Evolutionary conservation across 139 green algal species (phyloP).

Genomic region (Deuterostichococcus epilithicus): DNA sequence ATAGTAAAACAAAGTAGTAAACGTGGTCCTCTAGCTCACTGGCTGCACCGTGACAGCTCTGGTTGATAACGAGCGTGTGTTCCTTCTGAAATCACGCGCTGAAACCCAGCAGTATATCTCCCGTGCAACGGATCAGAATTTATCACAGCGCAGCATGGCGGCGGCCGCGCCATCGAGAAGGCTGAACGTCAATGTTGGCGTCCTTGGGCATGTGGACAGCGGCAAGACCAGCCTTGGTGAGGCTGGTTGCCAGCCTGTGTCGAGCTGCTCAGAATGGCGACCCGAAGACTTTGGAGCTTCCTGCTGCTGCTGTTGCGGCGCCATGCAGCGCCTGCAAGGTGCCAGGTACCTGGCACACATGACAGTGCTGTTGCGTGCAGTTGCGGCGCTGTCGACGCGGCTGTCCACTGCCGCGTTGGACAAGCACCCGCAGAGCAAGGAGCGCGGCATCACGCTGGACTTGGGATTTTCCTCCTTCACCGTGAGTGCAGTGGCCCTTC

Average conservation of each 20-base stretch:
- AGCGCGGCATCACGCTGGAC: conserved; percentile 95
- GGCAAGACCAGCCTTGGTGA: conserved; percentile 92
- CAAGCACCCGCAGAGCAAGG: conserved; percentile 92
- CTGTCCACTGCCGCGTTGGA: conserved; percentile 94
- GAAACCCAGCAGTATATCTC: too few species aligned
- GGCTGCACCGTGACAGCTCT: too few species aligned
- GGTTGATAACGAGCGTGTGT: too few species aligned
- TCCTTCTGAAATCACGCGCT: too few species aligned
- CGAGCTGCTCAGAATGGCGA: too few species aligned
- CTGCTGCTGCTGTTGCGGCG: not conserved
- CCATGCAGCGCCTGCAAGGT: not conserved
- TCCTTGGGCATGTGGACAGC: conserved; percentile 93
- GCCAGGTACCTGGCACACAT: too few species aligned
- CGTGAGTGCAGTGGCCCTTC: conserved; percentile 18
- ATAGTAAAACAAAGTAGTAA: too few species aligned
- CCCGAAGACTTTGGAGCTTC: too few species aligned
- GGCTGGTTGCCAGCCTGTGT: too few species aligned
- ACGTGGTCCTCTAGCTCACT: too few species aligned
- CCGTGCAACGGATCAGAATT: too few species aligned
- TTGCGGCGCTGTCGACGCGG: conserved; percentile 79
- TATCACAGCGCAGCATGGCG: too few species aligned
- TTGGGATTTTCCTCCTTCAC: conserved; percentile 93
- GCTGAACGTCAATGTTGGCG: conserved; percentile 88
- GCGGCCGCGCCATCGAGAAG: not conserved
- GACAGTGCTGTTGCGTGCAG: conserved; percentile 32